Conservation (phyloP, 345 rosid species). For the Syzygium oleosum region DNA sequence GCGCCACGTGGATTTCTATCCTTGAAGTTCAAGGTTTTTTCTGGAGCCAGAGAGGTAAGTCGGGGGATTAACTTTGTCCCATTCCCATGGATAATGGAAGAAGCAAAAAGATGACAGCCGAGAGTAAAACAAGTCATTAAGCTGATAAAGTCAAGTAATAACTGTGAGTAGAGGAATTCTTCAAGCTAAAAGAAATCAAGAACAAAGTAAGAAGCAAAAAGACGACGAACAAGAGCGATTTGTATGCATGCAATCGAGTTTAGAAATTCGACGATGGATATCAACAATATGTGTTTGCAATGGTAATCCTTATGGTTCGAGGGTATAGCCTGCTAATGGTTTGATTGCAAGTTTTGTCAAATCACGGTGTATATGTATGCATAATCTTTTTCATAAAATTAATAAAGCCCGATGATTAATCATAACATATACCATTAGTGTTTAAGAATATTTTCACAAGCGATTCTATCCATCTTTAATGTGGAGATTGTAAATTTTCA, state of each 20-base stretch:
- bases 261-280: background rate
- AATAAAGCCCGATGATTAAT: background rate
- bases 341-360: too few relatives aligned
- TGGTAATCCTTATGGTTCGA: background rate
- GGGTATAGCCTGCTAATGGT: background rate
- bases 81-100: background rate
- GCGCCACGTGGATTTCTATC: background rate
- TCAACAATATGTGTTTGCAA: background rate
- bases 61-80: background rate
- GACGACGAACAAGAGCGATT: background rate
- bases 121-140: background rate
- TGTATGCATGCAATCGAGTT: background rate
- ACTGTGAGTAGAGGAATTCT: background rate
- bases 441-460: background rate
- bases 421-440: rapidly evolving
- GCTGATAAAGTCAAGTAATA: background rate
- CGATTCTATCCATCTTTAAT: background rate
- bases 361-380: background rate
- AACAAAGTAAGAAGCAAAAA: background rate
- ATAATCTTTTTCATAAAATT: background rate
- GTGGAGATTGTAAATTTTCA: background rate
- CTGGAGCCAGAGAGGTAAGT: background rate
- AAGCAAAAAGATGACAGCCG: background rate
- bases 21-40: background rate
- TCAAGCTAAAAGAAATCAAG: background rate